Evolutionary conservation across 176 grass and related monocot species (phyloP).

Genomic region (Oryza coarctata): DNA sequence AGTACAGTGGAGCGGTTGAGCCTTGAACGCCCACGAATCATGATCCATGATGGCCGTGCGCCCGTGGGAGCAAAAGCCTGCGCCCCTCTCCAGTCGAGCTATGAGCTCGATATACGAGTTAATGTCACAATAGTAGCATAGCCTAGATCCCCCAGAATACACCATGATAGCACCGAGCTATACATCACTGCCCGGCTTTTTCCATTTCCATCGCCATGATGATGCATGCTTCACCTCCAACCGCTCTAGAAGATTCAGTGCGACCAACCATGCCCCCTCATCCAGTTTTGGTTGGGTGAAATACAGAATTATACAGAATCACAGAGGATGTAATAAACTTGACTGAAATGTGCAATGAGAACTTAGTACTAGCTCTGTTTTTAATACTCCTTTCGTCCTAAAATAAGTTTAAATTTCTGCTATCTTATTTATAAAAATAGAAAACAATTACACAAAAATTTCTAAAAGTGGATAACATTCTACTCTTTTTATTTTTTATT

Average conservation of each 20-base stretch:
- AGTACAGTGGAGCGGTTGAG: not conserved
- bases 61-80: conserved; percentile 51
- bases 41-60: conserved; percentile 41
- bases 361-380: too few relatives aligned
- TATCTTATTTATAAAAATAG: too few relatives aligned
- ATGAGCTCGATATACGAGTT: not conserved
- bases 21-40: conserved; percentile 26
- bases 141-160: not conserved
- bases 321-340: too few relatives aligned
- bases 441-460: too few relatives aligned
- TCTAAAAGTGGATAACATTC: too few relatives aligned
- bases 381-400: too few relatives aligned
- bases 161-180: conserved; percentile 14
- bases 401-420: too few relatives aligned
- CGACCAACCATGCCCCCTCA: not conserved
- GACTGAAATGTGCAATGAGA: not conserved
- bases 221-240: conserved; percentile 32
- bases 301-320: not conserved
- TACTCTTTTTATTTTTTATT: too few relatives aligned
- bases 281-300: not conserved
- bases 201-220: not conserved
- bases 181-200: not conserved
- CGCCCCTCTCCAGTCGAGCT: not conserved
- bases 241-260: conserved; percentile 6
- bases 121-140: not conserved